Conservation (phyloP, 352 stramenopile species). For the Peronospora farinosa region DNA sequence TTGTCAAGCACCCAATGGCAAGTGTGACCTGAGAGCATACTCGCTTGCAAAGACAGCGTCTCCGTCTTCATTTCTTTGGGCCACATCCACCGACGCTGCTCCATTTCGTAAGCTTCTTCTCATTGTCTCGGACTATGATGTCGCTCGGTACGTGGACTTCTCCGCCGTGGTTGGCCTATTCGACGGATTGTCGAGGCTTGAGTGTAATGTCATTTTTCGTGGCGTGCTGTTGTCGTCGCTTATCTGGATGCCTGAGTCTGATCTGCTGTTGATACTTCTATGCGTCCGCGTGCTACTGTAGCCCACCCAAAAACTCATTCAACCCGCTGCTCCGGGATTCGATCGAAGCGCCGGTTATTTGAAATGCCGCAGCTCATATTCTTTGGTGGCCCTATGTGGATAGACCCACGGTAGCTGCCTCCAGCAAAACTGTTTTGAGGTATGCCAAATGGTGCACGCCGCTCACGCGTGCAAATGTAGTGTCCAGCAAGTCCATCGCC, state of each 20-base stretch:
- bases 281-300: conserved; percentile 7
- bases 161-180: conserved; percentile 29
- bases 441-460: conserved; percentile 32
- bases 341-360: conserved; percentile 45
- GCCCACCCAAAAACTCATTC: conserved; percentile 29
- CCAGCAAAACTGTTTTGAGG: conserved; percentile 60
- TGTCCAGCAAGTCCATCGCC: conserved; percentile 59
- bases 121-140: conserved; percentile 8
- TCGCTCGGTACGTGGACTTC: conserved; percentile 31
- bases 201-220: conserved; percentile 20
- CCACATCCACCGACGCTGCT: conserved; percentile 1
- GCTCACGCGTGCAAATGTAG: conserved; percentile 75
- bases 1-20: conserved; percentile 5
- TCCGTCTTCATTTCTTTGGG: conserved; percentile 12
- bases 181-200: conserved; percentile 19
- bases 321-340: conserved; percentile 56
- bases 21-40: conserved; percentile 18
- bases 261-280: conserved; percentile 23
- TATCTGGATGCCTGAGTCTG: conserved; percentile 11
- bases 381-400: conserved; percentile 63
- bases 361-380: conserved; percentile 39
- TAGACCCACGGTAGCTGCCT: conserved; percentile 69
- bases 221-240: conserved; percentile 7
- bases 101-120: conserved; percentile 8
- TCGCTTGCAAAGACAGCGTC: conserved; percentile 7